Percentiles rank a stretch among this genome's conserved stretches.
Evolutionary conservation across 805 yeast genomes (phyloP).

Genomic region (Peterozyma toletana): DNA sequence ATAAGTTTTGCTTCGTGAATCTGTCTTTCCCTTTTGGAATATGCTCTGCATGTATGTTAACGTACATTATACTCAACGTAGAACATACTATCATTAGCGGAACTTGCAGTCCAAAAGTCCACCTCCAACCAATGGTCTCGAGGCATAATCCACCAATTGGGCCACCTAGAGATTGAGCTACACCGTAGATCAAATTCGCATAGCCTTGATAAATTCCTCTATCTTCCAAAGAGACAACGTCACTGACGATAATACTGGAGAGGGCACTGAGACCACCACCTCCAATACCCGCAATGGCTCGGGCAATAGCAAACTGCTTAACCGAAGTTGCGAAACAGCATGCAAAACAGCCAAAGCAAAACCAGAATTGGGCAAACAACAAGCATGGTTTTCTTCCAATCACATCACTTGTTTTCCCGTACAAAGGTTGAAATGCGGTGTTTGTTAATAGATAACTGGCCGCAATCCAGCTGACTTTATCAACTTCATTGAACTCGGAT

Average conservation of each 20-base stretch:
- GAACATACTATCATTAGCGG: constrained; percentile 24
- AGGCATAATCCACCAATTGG: constrained; percentile 34
- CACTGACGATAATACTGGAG: constrained; percentile 46
- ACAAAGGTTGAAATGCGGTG: constrained; percentile 69
- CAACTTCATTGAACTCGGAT: constrained; percentile 45
- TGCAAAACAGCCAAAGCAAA: constrained; percentile 35
- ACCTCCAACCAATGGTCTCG: constrained; percentile 33
- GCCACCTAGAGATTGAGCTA: constrained; percentile 36
- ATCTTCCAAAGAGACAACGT: constrained; percentile 44
- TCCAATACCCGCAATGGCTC: constrained; percentile 55
- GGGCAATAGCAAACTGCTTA: constrained; percentile 35
- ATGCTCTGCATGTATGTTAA: constrained; percentile 26
- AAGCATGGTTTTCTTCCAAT: constrained; percentile 44
- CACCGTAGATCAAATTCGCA: constrained; percentile 29
- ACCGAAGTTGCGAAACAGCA: constrained; percentile 35
- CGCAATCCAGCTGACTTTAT: constrained; percentile 61
- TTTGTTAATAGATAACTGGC: constrained; percentile 62
- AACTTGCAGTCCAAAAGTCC: constrained; percentile 34
- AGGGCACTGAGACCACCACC: constrained; percentile 49
- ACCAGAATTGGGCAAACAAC: constrained; percentile 33
- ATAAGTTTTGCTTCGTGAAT: constrained; percentile 25
- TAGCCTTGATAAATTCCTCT: constrained; percentile 50
- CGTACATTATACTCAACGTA: constrained; percentile 18
- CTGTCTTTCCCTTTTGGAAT: constrained; percentile 17
- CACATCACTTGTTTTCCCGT: constrained; percentile 65